Conservation (phyloP, 495 filamentous ascomycete species). For the Achaetomiella virescens region DNA sequence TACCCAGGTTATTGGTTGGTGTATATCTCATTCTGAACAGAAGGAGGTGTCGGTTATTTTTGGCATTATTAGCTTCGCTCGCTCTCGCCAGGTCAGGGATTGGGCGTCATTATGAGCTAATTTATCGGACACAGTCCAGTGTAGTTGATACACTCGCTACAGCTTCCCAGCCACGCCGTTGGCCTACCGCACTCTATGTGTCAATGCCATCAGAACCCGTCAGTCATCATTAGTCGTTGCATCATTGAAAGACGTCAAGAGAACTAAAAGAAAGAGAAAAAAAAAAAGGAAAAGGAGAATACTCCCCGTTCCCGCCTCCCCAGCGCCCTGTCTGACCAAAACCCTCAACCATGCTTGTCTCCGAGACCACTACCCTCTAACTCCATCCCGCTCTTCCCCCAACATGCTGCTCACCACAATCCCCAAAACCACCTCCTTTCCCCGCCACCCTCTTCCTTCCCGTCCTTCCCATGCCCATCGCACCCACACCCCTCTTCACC, state of each 20-base stretch:
- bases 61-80: no score
- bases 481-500: background rate
- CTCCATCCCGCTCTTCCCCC: no score
- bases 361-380: no score
- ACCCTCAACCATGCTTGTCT: no score
- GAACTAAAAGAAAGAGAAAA: background rate
- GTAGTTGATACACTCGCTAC: slow-evolving; percentile 5
- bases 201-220: background rate
- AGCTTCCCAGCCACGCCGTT: background rate
- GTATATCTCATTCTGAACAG: no score
- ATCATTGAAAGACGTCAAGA: background rate
- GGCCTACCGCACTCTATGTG: background rate
- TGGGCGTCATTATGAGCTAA: background rate
- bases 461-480: background rate
- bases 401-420: no score
- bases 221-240: background rate
- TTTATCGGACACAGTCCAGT: background rate
- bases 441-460: background rate
- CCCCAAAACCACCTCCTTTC: background rate
- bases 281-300: no score
- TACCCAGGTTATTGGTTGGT: background rate
- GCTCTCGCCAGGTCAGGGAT: background rate
- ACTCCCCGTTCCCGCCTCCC: no score
- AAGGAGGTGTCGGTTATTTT: no score
- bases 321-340: no score